Evolutionary conservation across 1,284 basidiomycete genomes (phyloP).

Genomic region (Ustilago trichophora): DNA sequence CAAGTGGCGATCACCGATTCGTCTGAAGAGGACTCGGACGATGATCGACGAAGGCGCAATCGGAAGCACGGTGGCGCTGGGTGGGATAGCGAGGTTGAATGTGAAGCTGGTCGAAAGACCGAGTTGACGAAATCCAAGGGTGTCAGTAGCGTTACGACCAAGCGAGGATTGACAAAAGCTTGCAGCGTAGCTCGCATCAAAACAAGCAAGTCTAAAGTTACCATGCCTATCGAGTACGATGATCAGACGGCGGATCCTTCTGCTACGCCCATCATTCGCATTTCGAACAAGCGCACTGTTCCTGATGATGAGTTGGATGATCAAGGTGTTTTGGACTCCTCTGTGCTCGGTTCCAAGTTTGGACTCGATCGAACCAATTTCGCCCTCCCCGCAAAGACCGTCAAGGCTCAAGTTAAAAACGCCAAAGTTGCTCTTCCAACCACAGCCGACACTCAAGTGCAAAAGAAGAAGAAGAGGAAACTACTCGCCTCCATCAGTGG

Average conservation of each 20-base stretch:
- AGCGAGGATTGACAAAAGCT: too few species aligned
- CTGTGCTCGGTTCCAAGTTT: slow-evolving; percentile 23
- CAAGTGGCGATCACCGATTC: slow-evolving; percentile 41
- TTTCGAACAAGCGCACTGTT: slow-evolving; percentile 18
- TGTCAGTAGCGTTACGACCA: too few species aligned
- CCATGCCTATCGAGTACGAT: slow-evolving; percentile 32
- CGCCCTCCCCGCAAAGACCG: background rate
- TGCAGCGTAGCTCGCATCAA: background rate
- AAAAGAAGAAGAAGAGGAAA: slow-evolving; percentile 47
- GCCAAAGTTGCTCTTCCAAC: slow-evolving; percentile 3
- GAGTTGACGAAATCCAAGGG: slow-evolving; percentile 12
- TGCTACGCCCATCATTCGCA: slow-evolving; percentile 42
- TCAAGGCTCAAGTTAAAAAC: background rate
- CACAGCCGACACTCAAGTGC: too few species aligned
- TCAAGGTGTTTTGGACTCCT: slow-evolving; percentile 13
- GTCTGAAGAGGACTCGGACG: slow-evolving; percentile 30
- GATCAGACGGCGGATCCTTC: slow-evolving; percentile 41
- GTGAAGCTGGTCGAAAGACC: slow-evolving; percentile 8
- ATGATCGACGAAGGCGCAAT: background rate
- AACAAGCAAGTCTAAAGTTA: slow-evolving; percentile 6
- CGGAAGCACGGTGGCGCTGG: background rate
- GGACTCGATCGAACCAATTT: slow-evolving; percentile 39
- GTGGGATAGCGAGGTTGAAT: slow-evolving; percentile 9
- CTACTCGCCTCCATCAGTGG: slow-evolving; percentile 15
- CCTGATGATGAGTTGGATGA: slow-evolving; percentile 8